Evolutionary conservation across 352 stramenopile genomes (phyloP), one percentile per base, ranked within the genome.

Genomic region (Pseudoperonospora humuli): DNA sequence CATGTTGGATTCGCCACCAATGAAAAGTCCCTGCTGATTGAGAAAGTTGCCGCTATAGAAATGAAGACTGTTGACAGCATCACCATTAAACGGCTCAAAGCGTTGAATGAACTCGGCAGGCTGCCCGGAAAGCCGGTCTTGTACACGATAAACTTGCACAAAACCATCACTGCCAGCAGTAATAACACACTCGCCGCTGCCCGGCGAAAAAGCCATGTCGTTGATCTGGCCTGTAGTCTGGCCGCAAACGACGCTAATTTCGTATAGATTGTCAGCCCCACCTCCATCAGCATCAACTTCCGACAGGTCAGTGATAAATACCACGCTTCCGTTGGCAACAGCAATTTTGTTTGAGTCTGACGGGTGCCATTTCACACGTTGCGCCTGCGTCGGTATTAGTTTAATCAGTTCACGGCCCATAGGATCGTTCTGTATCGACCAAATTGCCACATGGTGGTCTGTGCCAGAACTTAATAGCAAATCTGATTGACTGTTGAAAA

Each of bases 291-390:
- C 55, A 9, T 64, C 50, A 26, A 87, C 65, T n/a, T 54, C 49
- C 26, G 67, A 64, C 44, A 92, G 20, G 23, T 89, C 56, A 10
- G 61, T 63, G 39, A 92, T 61, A 40, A 79, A 88, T 15, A 84
- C 72, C 0, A 75, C 67, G 25, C 57, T 70, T 50, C 77, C 72
- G 29, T 76, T 75, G 28, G 78, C 75, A 44, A 89, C 71, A 10
- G 70, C 79, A 44, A 92, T 81, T 53, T 80, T 80, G 37, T 69
- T 82, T 11, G 69, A 68, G 49, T 89, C 72, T 5, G 69, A 75
- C 28, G 79, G 79, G 47, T 92, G 79, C 79, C 79, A 92, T 44
- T 87, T 77, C 7, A 89, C 77, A 25, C 73, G 76, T 51, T 88
- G 76, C 6, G 73, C 60, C 0, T 69, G 54, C 8, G 62, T 71